Percentiles rank a stretch among this genome's conserved stretches.
These are phyloP conservation scores for Trichocomaceae sp. DNA, from an alignment of 2,329 filamentous ascomycete genomes.

Conservation along the genomic window DNA sequence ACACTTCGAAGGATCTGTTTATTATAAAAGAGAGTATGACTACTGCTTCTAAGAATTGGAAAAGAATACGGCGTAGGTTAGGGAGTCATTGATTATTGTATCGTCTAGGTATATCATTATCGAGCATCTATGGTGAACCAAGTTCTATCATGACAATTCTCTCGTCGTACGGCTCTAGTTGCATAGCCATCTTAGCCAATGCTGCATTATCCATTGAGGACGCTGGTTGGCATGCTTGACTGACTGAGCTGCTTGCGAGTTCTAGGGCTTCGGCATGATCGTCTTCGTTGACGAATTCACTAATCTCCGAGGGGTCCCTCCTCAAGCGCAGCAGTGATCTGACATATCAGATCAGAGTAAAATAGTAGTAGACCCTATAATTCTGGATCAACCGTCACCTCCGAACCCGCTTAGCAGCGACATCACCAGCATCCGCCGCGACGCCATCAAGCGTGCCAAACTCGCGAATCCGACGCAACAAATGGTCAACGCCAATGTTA, in stretches of 20 bases:
- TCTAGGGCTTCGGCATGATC: background rate
- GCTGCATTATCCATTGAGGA: background rate
- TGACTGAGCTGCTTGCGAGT: background rate
- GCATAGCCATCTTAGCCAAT: background rate
- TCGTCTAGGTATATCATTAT: background rate
- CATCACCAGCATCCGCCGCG: conserved; percentile 14
- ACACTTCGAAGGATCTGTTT: background rate
- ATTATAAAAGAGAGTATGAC: background rate
- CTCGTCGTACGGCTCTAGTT: background rate
- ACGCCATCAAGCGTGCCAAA: conserved; percentile 20
- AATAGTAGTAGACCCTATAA: background rate
- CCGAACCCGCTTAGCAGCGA: conserved; percentile 16
- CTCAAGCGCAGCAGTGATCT: background rate
- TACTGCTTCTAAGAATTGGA: background rate
- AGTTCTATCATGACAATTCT: background rate
- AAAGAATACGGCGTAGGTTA: background rate
- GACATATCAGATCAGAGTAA: background rate
- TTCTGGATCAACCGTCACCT: conserved; percentile 6
- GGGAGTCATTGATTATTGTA: background rate
- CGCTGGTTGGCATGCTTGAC: too few relatives aligned
- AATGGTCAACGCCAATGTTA: conserved; percentile 26
- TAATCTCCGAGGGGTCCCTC: too few relatives aligned
- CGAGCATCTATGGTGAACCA: background rate
- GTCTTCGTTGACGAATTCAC: too few relatives aligned
- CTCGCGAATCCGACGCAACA: conserved; percentile 28